These are phyloP conservation scores for Eutrema japonicum DNA, from an alignment of 345 rosid genomes.

Conservation along the genomic window DNA sequence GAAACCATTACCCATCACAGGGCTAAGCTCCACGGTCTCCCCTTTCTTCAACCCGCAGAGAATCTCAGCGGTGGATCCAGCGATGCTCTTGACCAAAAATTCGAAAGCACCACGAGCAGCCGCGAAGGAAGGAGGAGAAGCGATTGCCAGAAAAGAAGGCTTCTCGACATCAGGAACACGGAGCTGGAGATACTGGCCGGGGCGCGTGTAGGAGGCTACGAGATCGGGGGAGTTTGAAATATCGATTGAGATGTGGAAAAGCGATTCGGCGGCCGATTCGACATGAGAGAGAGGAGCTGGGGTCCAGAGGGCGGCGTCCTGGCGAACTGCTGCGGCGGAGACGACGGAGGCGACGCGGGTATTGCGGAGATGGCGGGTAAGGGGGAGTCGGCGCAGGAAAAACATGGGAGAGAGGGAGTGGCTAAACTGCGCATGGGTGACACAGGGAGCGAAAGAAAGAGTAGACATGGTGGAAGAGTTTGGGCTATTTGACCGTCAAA, in stretches of 20 bases:
- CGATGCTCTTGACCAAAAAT: conserved; percentile 81
- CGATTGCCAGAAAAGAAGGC: conserved; percentile 83
- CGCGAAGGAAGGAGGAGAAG: conserved; percentile 78
- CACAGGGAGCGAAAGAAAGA: conserved; percentile 40
- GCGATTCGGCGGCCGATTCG: conserved; percentile 76
- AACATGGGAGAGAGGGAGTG: conserved; percentile 65
- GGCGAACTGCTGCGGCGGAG: conserved; percentile 68
- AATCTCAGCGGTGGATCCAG: conserved; percentile 91
- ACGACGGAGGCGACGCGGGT: conserved; percentile 55
- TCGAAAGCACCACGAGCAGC: conserved; percentile 67
- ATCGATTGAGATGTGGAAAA: conserved; percentile 82
- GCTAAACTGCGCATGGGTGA: conserved; percentile 55
- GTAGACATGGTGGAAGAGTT: conserved; percentile 49
- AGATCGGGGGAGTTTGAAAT: conserved; percentile 77
- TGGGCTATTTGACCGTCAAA: conserved; percentile 29
- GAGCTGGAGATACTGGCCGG: conserved; percentile 95
- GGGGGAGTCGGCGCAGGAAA: conserved; percentile 62
- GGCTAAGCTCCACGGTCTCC: conserved; percentile 82
- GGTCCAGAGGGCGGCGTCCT: conserved; percentile 77
- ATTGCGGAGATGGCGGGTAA: conserved; percentile 37
- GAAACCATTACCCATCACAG: conserved; percentile 81
- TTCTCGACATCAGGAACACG: conserved; percentile 67
- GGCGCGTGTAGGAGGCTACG: conserved; percentile 58
- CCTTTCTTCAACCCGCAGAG: conserved; percentile 79
- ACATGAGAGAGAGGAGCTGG: conserved; percentile 65